Evolutionary conservation across 116 monocot species (phyloP), one percentile per base, ranked within the genome.

Genomic region (Phalaenopsis hybrid): DNA sequence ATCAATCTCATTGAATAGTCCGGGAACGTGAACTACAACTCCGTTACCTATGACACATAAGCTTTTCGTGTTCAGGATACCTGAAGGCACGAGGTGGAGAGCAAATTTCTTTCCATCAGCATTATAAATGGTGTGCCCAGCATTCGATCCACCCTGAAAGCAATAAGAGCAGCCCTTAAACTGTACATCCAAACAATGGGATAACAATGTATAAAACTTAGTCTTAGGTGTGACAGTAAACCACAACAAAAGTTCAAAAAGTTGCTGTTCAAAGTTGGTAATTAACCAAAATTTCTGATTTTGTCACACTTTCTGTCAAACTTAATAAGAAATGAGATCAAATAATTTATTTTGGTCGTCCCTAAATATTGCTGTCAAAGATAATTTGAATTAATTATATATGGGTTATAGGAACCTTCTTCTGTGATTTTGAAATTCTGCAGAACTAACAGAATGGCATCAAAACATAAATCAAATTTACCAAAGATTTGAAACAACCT

Each of bases 91-190:
- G 61, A 96, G 94, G 82, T 96, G 96, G 49, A 94, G 96, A 76
- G 94, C 96, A 85, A 97, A 97, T 45, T 92, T 97, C 82, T 92
- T 92, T 4, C 96, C 96, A 59, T 92, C 94, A 37, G 96, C 63
- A 58, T 94, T 97, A 77, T 94, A 97, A 6, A 97, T 97, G 65
- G 96, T 97, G 65, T 94, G 96, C 11, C 96, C 96, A 23, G 96
- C 96, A 90, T 96, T 96, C 81, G 96, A 92, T 67, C 96, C 96
- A 78, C 96, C 96, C 96, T 97, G 81, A 44, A 43, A 18, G 45
- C 17, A 44, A 46, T 20, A 75, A 45, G 20, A 75, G 46, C n/a
- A 75, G 15, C 12, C 1, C 23, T 63, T 63, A 63, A 63, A 21
- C 7, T 63, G 5, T 5, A 23, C 63, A 63, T 63, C 63, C 25